phyloP scores from a whole-genome alignment of 108 stramenopile species.

The Epithemia pelagica region DNA sequence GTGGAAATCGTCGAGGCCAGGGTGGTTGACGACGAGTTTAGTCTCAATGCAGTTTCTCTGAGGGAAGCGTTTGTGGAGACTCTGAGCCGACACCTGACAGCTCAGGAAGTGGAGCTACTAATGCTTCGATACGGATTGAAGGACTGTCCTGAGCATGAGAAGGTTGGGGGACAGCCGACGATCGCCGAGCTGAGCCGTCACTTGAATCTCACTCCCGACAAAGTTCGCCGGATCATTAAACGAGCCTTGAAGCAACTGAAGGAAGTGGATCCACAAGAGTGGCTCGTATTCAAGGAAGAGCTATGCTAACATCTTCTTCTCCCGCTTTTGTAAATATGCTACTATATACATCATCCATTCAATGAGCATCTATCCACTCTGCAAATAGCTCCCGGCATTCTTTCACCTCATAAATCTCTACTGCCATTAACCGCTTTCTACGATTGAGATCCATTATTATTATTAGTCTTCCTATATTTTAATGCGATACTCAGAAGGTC shows the following conservation, averaged over 20 bases:
- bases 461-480: too few relatives aligned
- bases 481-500: too few relatives aligned
- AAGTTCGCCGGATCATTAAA: conserved; percentile 68
- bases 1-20: conserved; percentile 44
- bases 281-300: conserved; percentile 57
- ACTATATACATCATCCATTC: neutral
- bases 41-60: conserved; percentile 40
- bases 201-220: conserved; percentile 71
- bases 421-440: too few relatives aligned
- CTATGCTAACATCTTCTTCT: conserved; percentile 5
- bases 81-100: conserved; percentile 39
- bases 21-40: conserved; percentile 43
- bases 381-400: neutral
- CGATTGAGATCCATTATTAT: too few relatives aligned
- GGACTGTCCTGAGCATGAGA: conserved; percentile 34
- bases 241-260: conserved; percentile 55
- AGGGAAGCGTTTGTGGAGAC: conserved; percentile 62
- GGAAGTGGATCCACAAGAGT: conserved; percentile 50
- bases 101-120: conserved; percentile 54
- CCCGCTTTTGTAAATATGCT: neutral
- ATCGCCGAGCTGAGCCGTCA: conserved; percentile 68
- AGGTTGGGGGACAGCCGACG: conserved; percentile 47
- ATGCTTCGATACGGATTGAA: conserved; percentile 64
- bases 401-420: too few relatives aligned
- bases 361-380: neutral